Conservation (phyloP, 805 yeast genomes). For the Pichia californica region DNA sequence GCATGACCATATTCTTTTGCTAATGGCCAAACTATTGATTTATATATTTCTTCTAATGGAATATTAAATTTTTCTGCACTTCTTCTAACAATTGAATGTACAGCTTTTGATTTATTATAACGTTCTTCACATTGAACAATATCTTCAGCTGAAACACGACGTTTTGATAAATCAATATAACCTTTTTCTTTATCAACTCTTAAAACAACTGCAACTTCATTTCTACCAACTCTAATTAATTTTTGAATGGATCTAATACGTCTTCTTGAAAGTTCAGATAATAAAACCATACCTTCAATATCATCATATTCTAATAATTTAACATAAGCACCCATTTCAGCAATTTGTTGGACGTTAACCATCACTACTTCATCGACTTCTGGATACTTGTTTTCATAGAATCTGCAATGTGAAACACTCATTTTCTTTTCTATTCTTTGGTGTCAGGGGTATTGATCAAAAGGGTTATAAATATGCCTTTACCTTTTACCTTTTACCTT, state of each 20-base stretch:
- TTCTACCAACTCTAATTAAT: slow-evolving; percentile 94
- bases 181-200: slow-evolving; percentile 99
- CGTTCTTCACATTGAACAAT: slow-evolving; percentile 96
- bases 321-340: slow-evolving; percentile 99
- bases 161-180: slow-evolving; percentile 93
- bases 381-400: slow-evolving; percentile 96
- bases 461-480: no score
- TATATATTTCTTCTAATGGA: slow-evolving; percentile 79
- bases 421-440: slow-evolving; percentile 30
- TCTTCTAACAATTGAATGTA: slow-evolving; percentile 96
- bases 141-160: slow-evolving; percentile 97
- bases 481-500: no score
- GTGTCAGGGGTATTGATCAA: neutral
- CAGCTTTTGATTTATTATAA: slow-evolving; percentile 93
- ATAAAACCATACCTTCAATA: slow-evolving; percentile 96
- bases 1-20: slow-evolving; percentile 95
- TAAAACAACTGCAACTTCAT: slow-evolving; percentile 95
- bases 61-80: slow-evolving; percentile 95
- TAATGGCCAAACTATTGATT: slow-evolving; percentile 94
- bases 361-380: slow-evolving; percentile 98
- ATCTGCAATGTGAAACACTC: slow-evolving; percentile 90
- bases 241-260: slow-evolving; percentile 98
- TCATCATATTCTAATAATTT: slow-evolving; percentile 94
- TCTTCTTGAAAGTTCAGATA: slow-evolving; percentile 95
- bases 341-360: slow-evolving; percentile 97